Evolutionary conservation across 1,139 yeast species (phyloP), one percentile per base, ranked within the genome.

Genomic region (Blastobotrys malaysiensis): DNA sequence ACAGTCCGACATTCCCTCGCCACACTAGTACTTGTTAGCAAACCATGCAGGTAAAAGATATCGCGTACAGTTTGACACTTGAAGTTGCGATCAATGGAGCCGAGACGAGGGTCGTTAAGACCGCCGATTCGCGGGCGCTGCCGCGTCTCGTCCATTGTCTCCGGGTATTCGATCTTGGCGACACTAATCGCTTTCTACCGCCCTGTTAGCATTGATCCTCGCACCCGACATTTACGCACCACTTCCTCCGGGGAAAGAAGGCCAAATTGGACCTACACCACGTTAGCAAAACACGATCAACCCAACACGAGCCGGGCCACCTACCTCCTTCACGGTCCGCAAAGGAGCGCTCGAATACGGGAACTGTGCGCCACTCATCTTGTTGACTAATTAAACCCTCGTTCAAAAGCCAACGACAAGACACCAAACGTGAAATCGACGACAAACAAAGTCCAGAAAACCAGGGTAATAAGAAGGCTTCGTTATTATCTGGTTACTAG

Each of bases 1-100:
- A 73, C 99, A 95, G 70, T 93, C 99, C 57, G 95, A 89, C 97
- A 93, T 93, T 67, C 95, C 97, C 73, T 93, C 99, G 66, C 97
- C 96, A 79, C 99, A 93, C 72, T 70, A 55, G 27, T 46, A 20
- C 39, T 31, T 27, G 24, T 46, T 47, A 22, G 51, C 20, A 51
- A 27, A 36, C 21, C n/a, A n/a, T n/a, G n/a, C n/a, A n/a, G n/a
- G n/a, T n/a, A n/a, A n/a, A n/a, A n/a, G n/a, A n/a, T n/a, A n/a
- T n/a, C 26, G 55, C 71, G 39, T 66, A 69, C 73, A 36, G 99
- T 93, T 77, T 91, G 98, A 78, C 99, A 93, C 75, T 89, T 88
- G 78, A 87, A 88, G 70, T 90, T 91, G 71, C 99, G 84, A 73
- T 95, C 99, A 64, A 93, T 93, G 9, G 98, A 88, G 53, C 99